Base-by-base conservation (phyloP, 208 protist species). In the Trypanosomatidae sp. region DNA sequence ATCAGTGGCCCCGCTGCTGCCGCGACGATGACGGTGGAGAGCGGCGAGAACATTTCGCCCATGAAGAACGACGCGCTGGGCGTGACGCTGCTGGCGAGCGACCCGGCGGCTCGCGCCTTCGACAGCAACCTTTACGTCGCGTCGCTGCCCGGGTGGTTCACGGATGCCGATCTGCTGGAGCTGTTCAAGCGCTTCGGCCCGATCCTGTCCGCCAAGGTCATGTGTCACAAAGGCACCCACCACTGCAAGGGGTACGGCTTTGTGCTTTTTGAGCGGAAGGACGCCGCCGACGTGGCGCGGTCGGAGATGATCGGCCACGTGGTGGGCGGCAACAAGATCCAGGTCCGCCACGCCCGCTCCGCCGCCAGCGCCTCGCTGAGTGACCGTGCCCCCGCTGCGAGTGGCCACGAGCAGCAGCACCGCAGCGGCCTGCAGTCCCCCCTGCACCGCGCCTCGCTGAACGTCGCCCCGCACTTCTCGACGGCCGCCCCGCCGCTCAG, bases 41-140 rank as follows among this genome's bases (percentile, higher is more conserved):
- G 41, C 36, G 56, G 53, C 19, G 76, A 75, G 49, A 80, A 80
- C 52, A 36, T 75, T 49, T 75, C 76, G 33, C 65, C 76, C 12
- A 74, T 80, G 76, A 70, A 71, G 64, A 80, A 75, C 46, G 76
- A 75, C 22, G 59, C 76, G 41, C 56, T 80, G 17, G 50, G 17
- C 65, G 49, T 62, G 72, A 25, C 69, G 1, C 28, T 69, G 62
- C 73, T 46, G 70, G 66, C 70, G 28, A 76, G 77, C 49, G 72
- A 76, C 52, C 50, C 72, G 0, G 68, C 67, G 12, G 68, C 62
- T 19, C 72, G 72, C 1, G 68, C 68, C 53, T 73, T 66, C 30
- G 85, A 84, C 64, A 87, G 82, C 74, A 94, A 94, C 84, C 22
- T 92, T 7, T 94, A 94, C 72, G 87, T 90, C n/a, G 87, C 87